Conservation (phyloP, 148 eudicot species). For the Chenopodium album region DNA sequence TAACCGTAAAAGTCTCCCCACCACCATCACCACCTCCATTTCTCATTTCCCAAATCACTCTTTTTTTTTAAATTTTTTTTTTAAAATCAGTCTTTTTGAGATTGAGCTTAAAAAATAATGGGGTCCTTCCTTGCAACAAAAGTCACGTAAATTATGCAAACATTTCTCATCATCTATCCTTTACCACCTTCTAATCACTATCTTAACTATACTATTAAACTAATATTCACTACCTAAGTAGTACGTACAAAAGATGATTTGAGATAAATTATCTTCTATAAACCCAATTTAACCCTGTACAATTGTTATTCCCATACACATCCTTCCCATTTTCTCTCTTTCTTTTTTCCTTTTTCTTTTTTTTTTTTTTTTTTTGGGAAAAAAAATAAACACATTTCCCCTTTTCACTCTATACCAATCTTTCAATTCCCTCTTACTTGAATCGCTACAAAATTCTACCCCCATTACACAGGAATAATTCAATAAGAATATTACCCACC, state of each 20-base stretch:
- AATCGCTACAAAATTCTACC: constrained; percentile 28
- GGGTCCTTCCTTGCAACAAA: constrained; percentile 24
- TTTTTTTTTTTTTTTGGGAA: neutral
- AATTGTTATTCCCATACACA: constrained; percentile 13
- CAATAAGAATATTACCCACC: neutral
- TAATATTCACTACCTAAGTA: neutral
- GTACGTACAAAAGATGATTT: neutral
- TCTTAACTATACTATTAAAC: neutral
- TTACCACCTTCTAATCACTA: neutral
- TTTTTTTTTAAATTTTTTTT: too few species aligned
- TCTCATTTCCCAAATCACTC: constrained; percentile 24
- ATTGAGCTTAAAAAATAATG: neutral
- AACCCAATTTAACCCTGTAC: constrained; percentile 9
- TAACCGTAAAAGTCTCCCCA: constrained; percentile 21
- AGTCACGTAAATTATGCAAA: constrained; percentile 21
- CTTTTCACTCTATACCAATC: neutral
- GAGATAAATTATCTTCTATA: constrained; percentile 17
- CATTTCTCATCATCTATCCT: neutral
- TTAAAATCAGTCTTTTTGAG: neutral
- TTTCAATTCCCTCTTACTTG: constrained; percentile 13
- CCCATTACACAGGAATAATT: neutral
- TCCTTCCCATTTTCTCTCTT: neutral
- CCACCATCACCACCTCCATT: constrained; percentile 7
- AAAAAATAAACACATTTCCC: neutral
- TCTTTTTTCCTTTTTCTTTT: neutral